phyloP scores from a whole-genome alignment of 139 green algal genomes.

The Chlamydomonas schloesseri region DNA sequence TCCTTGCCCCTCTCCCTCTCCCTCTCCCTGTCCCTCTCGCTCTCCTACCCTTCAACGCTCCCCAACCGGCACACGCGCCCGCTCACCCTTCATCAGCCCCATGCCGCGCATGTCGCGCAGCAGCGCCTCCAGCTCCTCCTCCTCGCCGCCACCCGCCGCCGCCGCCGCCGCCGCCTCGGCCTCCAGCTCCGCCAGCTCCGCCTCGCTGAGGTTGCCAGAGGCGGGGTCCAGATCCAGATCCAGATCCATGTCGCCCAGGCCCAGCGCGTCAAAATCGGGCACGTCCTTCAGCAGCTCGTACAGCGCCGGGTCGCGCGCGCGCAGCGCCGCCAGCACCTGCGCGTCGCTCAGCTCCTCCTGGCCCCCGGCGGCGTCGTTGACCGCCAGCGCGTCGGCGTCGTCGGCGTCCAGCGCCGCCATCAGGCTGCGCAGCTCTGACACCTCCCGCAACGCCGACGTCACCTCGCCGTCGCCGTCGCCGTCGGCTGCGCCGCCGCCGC shows the following conservation, averaged over 20 bases:
- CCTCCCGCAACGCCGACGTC: not conserved
- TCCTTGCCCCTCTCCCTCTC: not conserved
- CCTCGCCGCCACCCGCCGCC: not conserved
- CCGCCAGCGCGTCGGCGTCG: not conserved
- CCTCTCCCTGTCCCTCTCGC: not conserved
- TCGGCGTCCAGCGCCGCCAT: slow-evolving; percentile 9
- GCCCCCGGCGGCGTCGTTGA: too few relatives aligned
- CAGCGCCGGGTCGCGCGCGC: slow-evolving; percentile 27
- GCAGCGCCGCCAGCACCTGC: slow-evolving; percentile 34
- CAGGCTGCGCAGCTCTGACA: slow-evolving; percentile 19
- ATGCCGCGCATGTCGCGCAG: slow-evolving; percentile 22
- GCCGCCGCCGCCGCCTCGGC: slow-evolving; percentile 10
- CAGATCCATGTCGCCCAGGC: slow-evolving; percentile 21
- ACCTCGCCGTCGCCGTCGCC: not conserved
- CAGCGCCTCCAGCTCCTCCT: slow-evolving; percentile 20
- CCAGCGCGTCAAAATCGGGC: slow-evolving; percentile 30
- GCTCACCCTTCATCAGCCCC: not conserved
- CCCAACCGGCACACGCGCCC: not conserved
- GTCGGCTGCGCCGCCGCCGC: too few relatives aligned
- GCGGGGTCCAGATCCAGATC: slow-evolving; percentile 14
- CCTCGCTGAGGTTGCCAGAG: not conserved
- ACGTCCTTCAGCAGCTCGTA: slow-evolving; percentile 45
- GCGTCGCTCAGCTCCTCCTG: not conserved
- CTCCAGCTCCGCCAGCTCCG: slow-evolving; percentile 23
- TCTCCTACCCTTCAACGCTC: not conserved